Percentiles rank a stretch among this genome's conserved stretches.
These are phyloP conservation scores for Hymenoscyphus albidus DNA, from an alignment of 2,329 filamentous ascomycete genomes.

Conservation along the genomic window DNA sequence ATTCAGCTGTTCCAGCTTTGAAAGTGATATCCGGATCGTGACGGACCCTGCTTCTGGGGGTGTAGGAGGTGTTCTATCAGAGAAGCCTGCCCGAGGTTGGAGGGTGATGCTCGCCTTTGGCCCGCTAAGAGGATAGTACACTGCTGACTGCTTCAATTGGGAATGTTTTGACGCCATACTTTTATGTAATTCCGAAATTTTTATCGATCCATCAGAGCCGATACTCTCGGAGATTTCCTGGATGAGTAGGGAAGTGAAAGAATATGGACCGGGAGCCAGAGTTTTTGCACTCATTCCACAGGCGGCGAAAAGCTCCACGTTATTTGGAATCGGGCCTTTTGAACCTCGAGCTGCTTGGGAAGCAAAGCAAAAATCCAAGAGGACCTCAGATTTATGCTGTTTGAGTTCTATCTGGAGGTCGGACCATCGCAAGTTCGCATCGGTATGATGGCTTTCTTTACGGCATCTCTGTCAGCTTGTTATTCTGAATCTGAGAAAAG, in stretches of 20 bases:
- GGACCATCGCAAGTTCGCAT: background rate
- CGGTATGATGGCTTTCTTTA: background rate
- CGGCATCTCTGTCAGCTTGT: background rate
- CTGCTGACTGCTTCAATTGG: background rate
- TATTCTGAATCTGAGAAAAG: background rate
- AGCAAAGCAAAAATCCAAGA: constrained; percentile 2
- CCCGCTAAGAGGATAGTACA: background rate
- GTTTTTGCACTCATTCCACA: background rate
- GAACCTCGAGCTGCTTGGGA: background rate
- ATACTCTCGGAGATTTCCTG: background rate
- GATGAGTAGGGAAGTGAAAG: background rate
- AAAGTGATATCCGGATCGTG: background rate
- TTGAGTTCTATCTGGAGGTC: background rate
- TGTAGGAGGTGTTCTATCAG: background rate
- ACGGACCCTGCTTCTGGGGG: background rate
- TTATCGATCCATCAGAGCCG: background rate
- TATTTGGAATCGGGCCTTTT: background rate
- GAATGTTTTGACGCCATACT: background rate
- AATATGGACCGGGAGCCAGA: background rate
- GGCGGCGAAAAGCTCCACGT: background rate
- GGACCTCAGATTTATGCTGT: background rate
- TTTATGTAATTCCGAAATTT: background rate
- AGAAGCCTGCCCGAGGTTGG: background rate
- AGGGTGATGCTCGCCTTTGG: background rate
- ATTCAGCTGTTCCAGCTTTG: background rate